Evolutionary conservation across 73 alveolate genomes (phyloP).

Genomic region (Diophrys sp.): DNA sequence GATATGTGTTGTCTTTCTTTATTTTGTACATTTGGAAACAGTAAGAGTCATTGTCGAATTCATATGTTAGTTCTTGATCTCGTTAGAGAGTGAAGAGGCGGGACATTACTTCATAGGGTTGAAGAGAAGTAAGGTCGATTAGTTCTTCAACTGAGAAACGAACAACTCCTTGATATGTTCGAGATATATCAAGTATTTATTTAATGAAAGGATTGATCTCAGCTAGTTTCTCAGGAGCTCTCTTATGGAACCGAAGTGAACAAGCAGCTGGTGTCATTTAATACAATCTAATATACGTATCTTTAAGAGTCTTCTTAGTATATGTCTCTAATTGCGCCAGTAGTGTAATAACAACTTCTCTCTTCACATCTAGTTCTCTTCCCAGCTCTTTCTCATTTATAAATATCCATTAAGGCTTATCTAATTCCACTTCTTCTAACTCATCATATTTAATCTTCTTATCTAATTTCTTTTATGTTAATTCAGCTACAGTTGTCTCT

Average conservation of each 20-base stretch:
- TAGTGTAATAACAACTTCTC: constrained; percentile 53
- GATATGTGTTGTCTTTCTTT: constrained; percentile 20
- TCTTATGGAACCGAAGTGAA: constrained; percentile 37
- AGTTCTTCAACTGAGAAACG: constrained; percentile 15
- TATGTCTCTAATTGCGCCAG: constrained; percentile 34
- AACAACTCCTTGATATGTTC: constrained; percentile 33
- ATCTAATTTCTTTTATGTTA: too few species aligned
- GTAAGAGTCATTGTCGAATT: constrained; percentile 35
- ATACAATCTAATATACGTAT: constrained; percentile 22
- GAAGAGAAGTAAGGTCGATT: constrained; percentile 24
- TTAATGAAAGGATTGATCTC: constrained; percentile 8
- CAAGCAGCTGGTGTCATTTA: constrained; percentile 10
- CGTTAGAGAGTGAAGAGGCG: constrained; percentile 22
- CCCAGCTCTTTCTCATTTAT: constrained; percentile 29
- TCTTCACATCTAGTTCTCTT: constrained; percentile 34
- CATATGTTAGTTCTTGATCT: constrained; percentile 42
- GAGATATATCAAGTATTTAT: constrained; percentile 15
- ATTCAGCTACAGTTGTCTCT: too few species aligned
- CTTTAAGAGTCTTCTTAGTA: constrained; percentile 11
- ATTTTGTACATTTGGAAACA: constrained; percentile 23
- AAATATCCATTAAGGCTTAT: constrained; percentile 34
- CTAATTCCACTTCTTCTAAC: neutral
- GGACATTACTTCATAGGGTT: constrained; percentile 52
- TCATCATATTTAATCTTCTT: too few species aligned
- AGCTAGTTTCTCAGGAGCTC: constrained; percentile 30